Conservation (phyloP, 2,329 filamentous ascomycete genomes). For the Diaporthe amygdali region DNA sequence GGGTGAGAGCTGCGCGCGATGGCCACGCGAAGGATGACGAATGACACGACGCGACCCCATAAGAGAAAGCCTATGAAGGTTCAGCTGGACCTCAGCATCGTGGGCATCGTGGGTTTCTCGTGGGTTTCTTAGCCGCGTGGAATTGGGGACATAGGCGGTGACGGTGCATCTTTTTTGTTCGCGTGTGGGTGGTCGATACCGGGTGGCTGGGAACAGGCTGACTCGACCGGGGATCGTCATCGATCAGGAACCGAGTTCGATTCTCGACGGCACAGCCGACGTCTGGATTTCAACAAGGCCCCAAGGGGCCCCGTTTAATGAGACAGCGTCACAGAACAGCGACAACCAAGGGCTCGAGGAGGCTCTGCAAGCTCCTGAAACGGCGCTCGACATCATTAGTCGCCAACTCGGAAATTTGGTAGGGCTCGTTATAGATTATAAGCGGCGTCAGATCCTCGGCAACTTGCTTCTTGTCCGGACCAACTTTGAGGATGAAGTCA, state of each 20-base stretch:
- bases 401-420: background rate
- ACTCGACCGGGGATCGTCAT: background rate
- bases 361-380: conserved; percentile 10
- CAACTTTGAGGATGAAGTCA: background rate
- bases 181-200: conserved; percentile 7
- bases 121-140: background rate
- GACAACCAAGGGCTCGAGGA: background rate
- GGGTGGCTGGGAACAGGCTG: conserved; percentile 19
- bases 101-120: conserved; percentile 14
- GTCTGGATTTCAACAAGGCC: background rate
- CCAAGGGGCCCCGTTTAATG: conserved; percentile 3
- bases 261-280: conserved; percentile 1
- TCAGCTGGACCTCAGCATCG: conserved; percentile 3
- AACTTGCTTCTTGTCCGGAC: background rate
- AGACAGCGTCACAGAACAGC: conserved; percentile 10
- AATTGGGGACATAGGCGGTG: conserved; percentile 17
- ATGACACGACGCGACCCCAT: conserved; percentile 6
- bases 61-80: background rate
- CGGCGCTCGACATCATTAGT: background rate
- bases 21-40: conserved; percentile 11
- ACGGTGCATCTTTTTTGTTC: background rate
- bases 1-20: background rate
- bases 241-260: background rate
- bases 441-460: background rate
- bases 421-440: background rate